A percentile compares a stretch with the other conserved stretches of the same genome.
Conservation (phyloP, 2,329 filamentous ascomycete genomes). For the Colletotrichum sp. region DNA sequence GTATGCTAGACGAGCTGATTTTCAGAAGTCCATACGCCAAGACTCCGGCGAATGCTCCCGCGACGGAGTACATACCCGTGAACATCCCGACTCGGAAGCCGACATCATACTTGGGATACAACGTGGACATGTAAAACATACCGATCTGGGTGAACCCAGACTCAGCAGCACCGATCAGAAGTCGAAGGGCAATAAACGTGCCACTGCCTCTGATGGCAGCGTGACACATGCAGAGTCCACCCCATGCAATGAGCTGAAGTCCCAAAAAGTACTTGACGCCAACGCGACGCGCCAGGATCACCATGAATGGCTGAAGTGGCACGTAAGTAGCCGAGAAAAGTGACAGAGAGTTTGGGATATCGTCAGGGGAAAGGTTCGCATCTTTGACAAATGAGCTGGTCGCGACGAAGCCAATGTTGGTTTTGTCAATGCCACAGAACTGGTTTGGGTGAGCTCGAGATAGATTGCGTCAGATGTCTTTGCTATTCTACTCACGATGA, state of each 20-base stretch:
- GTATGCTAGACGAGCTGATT: background rate
- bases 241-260: constrained; percentile 21
- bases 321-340: constrained; percentile 27
- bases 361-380: constrained; percentile 23
- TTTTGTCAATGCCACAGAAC: constrained; percentile 28
- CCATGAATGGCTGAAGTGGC: constrained; percentile 26
- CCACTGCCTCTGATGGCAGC: constrained; percentile 17
- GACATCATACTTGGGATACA: constrained; percentile 23
- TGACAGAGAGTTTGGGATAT: constrained; percentile 26
- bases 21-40: constrained; percentile 21
- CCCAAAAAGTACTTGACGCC: constrained; percentile 22
- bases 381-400: constrained; percentile 26
- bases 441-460: background rate
- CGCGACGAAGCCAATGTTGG: constrained; percentile 26
- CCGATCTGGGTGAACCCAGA: constrained; percentile 25
- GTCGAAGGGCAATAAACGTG: constrained; percentile 21
- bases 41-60: constrained; percentile 27
- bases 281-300: constrained; percentile 23
- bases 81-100: constrained; percentile 23
- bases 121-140: constrained; percentile 25
- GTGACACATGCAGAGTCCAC: constrained; percentile 26
- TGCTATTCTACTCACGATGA: constrained; percentile 12
- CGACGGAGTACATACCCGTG: constrained; percentile 24
- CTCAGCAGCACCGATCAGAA: constrained; percentile 25
- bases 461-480: background rate